Conservation (phyloP, 2,329 filamentous ascomycete genomes). For the Arthrobotrys sinensis region DNA sequence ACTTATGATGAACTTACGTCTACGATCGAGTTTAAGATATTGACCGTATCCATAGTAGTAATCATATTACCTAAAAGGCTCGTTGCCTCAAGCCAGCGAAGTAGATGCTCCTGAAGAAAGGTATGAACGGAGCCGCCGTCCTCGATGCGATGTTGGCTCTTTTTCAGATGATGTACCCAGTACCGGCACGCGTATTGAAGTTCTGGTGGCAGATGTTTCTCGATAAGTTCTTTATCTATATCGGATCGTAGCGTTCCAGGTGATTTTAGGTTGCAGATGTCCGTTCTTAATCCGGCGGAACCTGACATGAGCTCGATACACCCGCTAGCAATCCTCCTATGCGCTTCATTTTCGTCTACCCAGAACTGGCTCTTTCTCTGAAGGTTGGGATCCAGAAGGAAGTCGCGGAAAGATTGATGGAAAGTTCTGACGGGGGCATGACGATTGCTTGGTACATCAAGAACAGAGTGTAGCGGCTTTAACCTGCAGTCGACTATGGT, state of each 20-base stretch:
- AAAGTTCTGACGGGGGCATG: too few relatives aligned
- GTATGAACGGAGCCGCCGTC: not conserved
- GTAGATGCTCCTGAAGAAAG: slow-evolving; percentile 19
- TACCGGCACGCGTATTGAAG: slow-evolving; percentile 63
- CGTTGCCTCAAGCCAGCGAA: slow-evolving; percentile 39
- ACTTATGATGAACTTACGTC: not conserved
- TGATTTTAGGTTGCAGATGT: slow-evolving; percentile 64
- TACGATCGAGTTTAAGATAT: not conserved
- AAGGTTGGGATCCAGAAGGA: too few relatives aligned
- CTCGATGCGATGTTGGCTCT: not conserved
- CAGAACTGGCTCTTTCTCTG: too few relatives aligned
- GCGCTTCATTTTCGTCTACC: too few relatives aligned
- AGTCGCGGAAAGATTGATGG: too few relatives aligned
- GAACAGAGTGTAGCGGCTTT: too few relatives aligned
- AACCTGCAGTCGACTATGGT: too few relatives aligned
- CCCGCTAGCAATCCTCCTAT: too few relatives aligned
- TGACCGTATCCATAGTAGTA: slow-evolving; percentile 59
- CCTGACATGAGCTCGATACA: slow-evolving; percentile 65
- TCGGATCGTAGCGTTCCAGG: slow-evolving; percentile 57
- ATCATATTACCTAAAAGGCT: slow-evolving; percentile 37
- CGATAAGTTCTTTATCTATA: slow-evolving; percentile 60
- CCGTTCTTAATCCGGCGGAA: slow-evolving; percentile 60
- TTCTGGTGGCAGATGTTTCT: slow-evolving; percentile 65
- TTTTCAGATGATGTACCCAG: slow-evolving; percentile 61
- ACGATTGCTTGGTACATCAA: too few relatives aligned